Percentiles rank a stretch among this genome's conserved stretches.
Evolutionary conservation across 2,329 filamentous ascomycete genomes (phyloP).

Genomic region (Amauroascus niger): DNA sequence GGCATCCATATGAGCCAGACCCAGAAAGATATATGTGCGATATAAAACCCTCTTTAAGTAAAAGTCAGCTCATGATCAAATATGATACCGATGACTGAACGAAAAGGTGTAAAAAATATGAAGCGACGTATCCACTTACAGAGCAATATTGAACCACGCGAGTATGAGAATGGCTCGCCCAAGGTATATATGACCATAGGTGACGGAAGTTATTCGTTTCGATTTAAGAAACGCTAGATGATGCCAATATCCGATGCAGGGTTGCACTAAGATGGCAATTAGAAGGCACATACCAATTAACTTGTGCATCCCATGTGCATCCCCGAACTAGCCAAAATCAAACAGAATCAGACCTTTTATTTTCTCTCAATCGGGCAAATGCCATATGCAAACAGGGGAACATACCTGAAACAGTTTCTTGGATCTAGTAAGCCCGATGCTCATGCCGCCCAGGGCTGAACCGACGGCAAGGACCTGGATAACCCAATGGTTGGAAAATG

Average conservation of each 20-base stretch:
- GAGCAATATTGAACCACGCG: not conserved
- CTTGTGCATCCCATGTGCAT: not conserved
- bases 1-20: not conserved
- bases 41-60: not conserved
- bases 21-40: not conserved
- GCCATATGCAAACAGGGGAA: slow-evolving; percentile 40
- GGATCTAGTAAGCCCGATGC: not conserved
- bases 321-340: not conserved
- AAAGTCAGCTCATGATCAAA: not conserved
- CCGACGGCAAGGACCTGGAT: not conserved
- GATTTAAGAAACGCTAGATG: not conserved
- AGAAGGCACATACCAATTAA: slow-evolving; percentile 5
- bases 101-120: not conserved
- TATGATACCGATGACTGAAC: not conserved
- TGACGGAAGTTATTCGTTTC: not conserved
- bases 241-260: slow-evolving; percentile 6
- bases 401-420: slow-evolving; percentile 3
- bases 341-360: not conserved
- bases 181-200: slow-evolving; percentile 1
- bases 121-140: not conserved
- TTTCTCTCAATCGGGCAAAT: not conserved
- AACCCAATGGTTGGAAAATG: slow-evolving; percentile 1
- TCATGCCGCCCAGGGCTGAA: slow-evolving; percentile 2
- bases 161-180: not conserved
- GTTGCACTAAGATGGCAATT: slow-evolving; percentile 1